A percentile compares a stretch with the other conserved stretches of the same genome.
phyloP scores from a whole-genome alignment of 257 asterid genomes.

The Primulina huaijiensis region DNA sequence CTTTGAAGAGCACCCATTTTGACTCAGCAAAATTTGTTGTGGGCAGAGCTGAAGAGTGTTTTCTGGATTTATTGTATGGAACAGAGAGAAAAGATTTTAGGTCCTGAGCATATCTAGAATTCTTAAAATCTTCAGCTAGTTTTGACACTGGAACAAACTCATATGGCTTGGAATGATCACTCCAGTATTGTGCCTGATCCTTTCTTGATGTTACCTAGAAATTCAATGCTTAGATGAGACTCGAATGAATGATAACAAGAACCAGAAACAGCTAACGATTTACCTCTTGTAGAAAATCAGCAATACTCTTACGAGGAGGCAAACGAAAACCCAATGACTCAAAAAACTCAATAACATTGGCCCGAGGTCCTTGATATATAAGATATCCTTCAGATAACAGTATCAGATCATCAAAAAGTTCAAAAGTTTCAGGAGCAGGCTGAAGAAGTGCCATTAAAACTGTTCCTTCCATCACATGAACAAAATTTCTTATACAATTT shows the following conservation, averaged over 20 bases:
- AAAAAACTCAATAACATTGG: constrained; percentile 61
- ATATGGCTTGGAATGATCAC: constrained; percentile 62
- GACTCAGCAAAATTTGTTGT: constrained; percentile 58
- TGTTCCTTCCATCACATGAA: constrained; percentile 85
- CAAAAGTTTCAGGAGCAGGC: constrained; percentile 93
- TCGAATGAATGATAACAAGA: constrained; percentile 1
- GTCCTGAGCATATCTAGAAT: constrained; percentile 54
- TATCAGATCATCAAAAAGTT: constrained; percentile 78
- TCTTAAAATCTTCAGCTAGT: constrained; percentile 69
- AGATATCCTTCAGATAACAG: constrained; percentile 76
- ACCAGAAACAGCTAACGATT: background rate
- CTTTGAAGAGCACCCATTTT: constrained; percentile 66
- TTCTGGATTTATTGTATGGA: constrained; percentile 60
- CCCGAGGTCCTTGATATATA: constrained; percentile 77
- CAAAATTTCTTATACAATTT: constrained; percentile 75
- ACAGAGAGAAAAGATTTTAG: constrained; percentile 42
- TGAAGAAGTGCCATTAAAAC: constrained; percentile 88
- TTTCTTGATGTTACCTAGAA: constrained; percentile 73
- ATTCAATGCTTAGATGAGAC: constrained; percentile 1
- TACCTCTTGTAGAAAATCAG: constrained; percentile 96
- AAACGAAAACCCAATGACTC: constrained; percentile 75
- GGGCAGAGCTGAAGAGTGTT: constrained; percentile 64
- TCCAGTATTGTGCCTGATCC: constrained; percentile 93
- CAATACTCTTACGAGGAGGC: constrained; percentile 88
- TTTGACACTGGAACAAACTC: constrained; percentile 60